A percentile compares a stretch with the other conserved stretches of the same genome.
phyloP scores from a whole-genome alignment of 2,329 filamentous ascomycete species.

The Fonsecaea nubica region DNA sequence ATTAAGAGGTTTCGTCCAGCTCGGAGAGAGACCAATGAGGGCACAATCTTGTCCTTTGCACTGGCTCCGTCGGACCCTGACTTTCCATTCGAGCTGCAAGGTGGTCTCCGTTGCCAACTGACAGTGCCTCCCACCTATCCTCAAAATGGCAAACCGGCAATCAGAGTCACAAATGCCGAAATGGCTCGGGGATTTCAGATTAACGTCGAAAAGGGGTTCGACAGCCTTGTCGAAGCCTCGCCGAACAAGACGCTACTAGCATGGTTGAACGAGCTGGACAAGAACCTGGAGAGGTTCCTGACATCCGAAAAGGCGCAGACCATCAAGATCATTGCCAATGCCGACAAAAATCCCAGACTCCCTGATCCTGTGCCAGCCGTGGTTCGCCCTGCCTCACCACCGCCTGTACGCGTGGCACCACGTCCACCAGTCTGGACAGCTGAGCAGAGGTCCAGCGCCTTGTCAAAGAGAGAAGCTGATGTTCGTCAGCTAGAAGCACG shows the following conservation, averaged over 20 bases:
- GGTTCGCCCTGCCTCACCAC: constrained; percentile 4
- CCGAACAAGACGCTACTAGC: constrained; percentile 67
- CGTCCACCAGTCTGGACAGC: constrained; percentile 37
- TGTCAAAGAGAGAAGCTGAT: constrained; percentile 68
- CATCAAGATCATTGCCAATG: constrained; percentile 71
- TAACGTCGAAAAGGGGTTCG: constrained; percentile 79
- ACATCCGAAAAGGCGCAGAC: constrained; percentile 74
- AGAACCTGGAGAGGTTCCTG: constrained; percentile 72
- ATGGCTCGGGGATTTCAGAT: constrained; percentile 75
- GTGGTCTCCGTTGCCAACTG: constrained; percentile 70
- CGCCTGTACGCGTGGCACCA: constrained; percentile 6
- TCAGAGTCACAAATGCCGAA: constrained; percentile 71
- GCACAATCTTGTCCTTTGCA: constrained; percentile 67
- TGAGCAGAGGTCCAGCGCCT: constrained; percentile 68
- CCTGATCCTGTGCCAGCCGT: constrained; percentile 2
- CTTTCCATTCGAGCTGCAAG: constrained; percentile 76
- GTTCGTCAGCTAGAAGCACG: constrained; percentile 76
- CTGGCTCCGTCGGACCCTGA: constrained; percentile 79
- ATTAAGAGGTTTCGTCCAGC: constrained; percentile 67
- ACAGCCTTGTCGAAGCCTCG: constrained; percentile 63
- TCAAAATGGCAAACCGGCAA: constrained; percentile 57
- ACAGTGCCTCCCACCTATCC: constrained; percentile 71
- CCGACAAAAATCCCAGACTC: constrained; percentile 49
- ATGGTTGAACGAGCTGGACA: constrained; percentile 73
- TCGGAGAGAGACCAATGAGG: constrained; percentile 55